These are phyloP conservation scores for Ormosia emarginata DNA, from an alignment of 306 rosid genomes.

Conservation along the genomic window DNA sequence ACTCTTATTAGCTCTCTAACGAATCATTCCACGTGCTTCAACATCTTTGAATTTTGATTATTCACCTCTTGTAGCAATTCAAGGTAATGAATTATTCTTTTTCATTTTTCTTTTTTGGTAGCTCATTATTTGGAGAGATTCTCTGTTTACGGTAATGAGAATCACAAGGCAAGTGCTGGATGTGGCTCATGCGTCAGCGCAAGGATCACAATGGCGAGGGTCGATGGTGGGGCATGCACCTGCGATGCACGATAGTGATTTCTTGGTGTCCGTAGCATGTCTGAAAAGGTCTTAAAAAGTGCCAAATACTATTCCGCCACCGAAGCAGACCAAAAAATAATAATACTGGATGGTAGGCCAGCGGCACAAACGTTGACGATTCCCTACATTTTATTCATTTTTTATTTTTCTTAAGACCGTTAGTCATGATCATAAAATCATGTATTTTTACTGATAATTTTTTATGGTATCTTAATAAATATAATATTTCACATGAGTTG, in stretches of 20 bases:
- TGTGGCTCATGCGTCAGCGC: neutral
- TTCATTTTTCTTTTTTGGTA: neutral
- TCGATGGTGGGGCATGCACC: neutral
- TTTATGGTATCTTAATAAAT: too few species aligned
- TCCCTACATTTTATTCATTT: neutral
- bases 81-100: neutral
- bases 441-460: too few species aligned
- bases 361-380: slow-evolving; percentile 13
- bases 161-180: neutral
- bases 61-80: neutral
- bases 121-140: neutral
- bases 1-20: neutral
- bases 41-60: neutral
- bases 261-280: neutral
- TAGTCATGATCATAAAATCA: too few species aligned
- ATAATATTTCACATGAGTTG: too few species aligned
- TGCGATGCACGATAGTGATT: neutral
- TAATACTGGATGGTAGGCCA: neutral
- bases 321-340: slow-evolving; percentile 6
- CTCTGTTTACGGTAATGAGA: neutral
- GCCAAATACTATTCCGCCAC: slow-evolving; percentile 6
- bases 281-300: neutral
- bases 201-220: neutral
- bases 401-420: neutral
- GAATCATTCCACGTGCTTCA: neutral